Evolutionary conservation across 2,329 filamentous ascomycete genomes (phyloP), one percentile per base, ranked within the genome.

Genomic region (Aaosphaeria arxii): DNA sequence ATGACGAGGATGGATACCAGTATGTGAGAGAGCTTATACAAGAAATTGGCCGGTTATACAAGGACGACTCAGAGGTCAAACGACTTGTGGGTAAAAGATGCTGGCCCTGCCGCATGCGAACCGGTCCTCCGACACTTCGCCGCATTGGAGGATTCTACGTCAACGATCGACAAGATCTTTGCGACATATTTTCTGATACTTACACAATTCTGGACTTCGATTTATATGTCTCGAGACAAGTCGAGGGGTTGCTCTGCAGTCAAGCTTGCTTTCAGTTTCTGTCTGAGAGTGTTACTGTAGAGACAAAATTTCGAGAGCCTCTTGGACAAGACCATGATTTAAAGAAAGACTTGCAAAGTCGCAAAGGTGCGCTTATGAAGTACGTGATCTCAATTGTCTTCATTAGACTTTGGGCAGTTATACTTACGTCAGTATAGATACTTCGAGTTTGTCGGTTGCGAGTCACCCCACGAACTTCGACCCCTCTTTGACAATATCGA

Each of bases 141-240:
- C n/a, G n/a, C n/a, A n/a, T n/a, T n/a, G n/a, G n/a, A n/a, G n/a
- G n/a, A n/a, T 50, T 50, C 45, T 47, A 47, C 33, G 42, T 50
- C 42, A 50, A 50, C 24, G 48, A 50, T 30, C 44, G 48, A 28
- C 48, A 50, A 36, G 32, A 35, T n/a, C 32, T 35, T 35, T 35
- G 32, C 32, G 7, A 7, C 7, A 35, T 35, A 7, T 7, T 7
- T 35, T 7, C 7, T 35, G 32, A 35, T 35, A n/a, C n/a, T n/a
- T 45, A 47, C 29, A 39, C 29, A 9, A 47, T 50, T 33, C 48
- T 50, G 28, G 45, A 45, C 30, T 45, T 50, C 38, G 45, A 47
- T 45, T 50, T 50, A n/a, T n/a, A n/a, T n/a, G n/a, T n/a, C n/a
- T n/a, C n/a, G n/a, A n/a, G n/a, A n/a, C n/a, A n/a, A n/a, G n/a